Conservation (phyloP, 495 filamentous ascomycete genomes). For the Aspergillus avenaceus region DNA sequence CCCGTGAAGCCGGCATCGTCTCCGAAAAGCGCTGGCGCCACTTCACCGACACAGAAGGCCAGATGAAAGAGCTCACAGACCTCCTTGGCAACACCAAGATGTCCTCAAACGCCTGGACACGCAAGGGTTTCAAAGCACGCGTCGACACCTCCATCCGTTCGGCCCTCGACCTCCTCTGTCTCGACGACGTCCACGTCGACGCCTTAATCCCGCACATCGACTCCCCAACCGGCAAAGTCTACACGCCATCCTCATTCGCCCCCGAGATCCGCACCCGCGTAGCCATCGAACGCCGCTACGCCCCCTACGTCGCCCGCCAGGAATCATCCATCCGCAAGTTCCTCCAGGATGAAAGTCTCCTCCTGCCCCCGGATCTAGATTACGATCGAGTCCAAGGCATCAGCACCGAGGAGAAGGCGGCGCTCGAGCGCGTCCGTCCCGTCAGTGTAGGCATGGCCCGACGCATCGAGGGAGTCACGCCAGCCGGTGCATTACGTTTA, state of each 20-base stretch:
- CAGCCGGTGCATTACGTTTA: constrained; percentile 42
- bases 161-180: constrained; percentile 72
- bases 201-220: constrained; percentile 53
- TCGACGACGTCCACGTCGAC: constrained; percentile 51
- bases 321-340: constrained; percentile 58
- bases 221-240: constrained; percentile 23
- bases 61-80: constrained; percentile 60
- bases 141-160: constrained; percentile 55
- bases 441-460: constrained; percentile 85
- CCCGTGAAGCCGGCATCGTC: constrained; percentile 73
- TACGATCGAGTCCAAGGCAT: constrained; percentile 69
- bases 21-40: constrained; percentile 70
- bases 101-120: constrained; percentile 59
- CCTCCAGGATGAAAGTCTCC: constrained; percentile 69
- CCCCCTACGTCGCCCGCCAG: constrained; percentile 76
- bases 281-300: constrained; percentile 76
- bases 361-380: constrained; percentile 71
- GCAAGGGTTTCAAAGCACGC: constrained; percentile 62
- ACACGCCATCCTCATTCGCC: constrained; percentile 46
- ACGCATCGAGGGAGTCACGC: constrained; percentile 74
- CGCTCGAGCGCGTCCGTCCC: constrained; percentile 66
- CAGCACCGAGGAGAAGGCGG: constrained; percentile 69
- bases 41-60: constrained; percentile 57
- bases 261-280: constrained; percentile 61
- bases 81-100: constrained; percentile 53